Base-by-base conservation (phyloP, 2,329 filamentous ascomycete species). In the Ilyonectria destructans region DNA sequence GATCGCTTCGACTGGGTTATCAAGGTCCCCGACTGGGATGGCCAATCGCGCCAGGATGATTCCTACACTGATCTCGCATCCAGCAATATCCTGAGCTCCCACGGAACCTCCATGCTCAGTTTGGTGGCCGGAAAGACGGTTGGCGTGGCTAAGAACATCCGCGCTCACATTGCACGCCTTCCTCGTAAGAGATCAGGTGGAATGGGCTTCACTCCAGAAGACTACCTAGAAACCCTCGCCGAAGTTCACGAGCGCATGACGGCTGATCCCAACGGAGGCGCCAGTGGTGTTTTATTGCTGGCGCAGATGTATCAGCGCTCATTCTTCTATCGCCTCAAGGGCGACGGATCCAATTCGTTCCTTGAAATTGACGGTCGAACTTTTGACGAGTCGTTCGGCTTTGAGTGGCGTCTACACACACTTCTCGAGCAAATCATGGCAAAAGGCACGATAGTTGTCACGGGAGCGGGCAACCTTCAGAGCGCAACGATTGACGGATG, bases 41-140 rank as follows among this genome's bases (percentile, higher is more conserved):
- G 58, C 12, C 23, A 21, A 7, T 7, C 3, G 1, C 48, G 58
- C 12, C 35, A 62, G 15, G 58, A 62, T 33, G 58, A 62, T 19
- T 45, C 48, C 4, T 37, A 62, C 2, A 33, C 48, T 3, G 48
- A 23, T 31, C 17, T 33, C 23, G 23, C 4, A 13, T 9, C 7
- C 10, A 33, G 15, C 21, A 21, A 5, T 8, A 12, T 6, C 7
- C n/a, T 9, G 10, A 60, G 48, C 33, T 19, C 48, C 10, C 58
- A 62, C 9, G 58, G 58, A 19, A 62, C 58, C 2, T 29, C 19
- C 7, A 54, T 62, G 58, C 35, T 45, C 9, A 55, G 48, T n/a
- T 4, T 62, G 1, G 31, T 62, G 6, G 58, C 58, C 13, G 58
- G 48, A 12, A 62, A 62, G 12, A 54, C 58, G 7, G 23, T 54